Base-by-base conservation (phyloP, 2,329 filamentous ascomycete species). In the Penicillium sclerotigenum region DNA sequence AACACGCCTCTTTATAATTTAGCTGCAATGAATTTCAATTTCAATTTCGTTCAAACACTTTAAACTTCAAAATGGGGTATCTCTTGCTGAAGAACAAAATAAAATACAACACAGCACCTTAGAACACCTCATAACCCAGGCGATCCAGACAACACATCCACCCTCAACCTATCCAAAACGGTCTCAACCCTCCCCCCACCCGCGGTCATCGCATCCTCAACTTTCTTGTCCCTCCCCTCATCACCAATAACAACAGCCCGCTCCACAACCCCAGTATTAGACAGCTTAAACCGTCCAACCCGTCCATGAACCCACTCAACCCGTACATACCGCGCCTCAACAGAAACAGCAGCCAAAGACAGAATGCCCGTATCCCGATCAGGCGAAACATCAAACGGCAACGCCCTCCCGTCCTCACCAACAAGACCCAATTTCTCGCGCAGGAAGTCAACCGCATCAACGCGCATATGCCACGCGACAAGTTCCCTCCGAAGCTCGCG, bases 261-360 rank as follows among this genome's bases (percentile, higher is more conserved):
- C 54, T 78, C 74, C 29, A 79, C 69, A 33, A 66, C 50, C 4
- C 77, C 77, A 9, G 66, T 56, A 62, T 74, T 71, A 3, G 74
- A 73, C 24, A 79, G 61, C 56, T 75, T 76, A 41, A 79, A 71
- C 40, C 74, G 66, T 4, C 76, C 77, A 28, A 79, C 71, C 5
- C 73, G 71, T 5, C 75, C 76, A 65, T 78, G 75, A 13, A 63
- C 65, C 76, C 76, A 79, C 56, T 77, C 71, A 16, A 79, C 43
- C 11, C 75, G 71, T 26, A 77, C 65, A 66, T 77, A 77, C 34
- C 71, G 66, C 16, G 73, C 68, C 59, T 79, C 77, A 31, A 75
- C 48, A 13, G 73, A 65, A 4, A 69, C 73, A 4, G 71, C 54
- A 18, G 64, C 58, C 38, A 79, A 50, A 18, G 71, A 71, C 0